phyloP scores from a whole-genome alignment of 1,139 yeast genomes.

The Magnusiomyces magnusii region DNA sequence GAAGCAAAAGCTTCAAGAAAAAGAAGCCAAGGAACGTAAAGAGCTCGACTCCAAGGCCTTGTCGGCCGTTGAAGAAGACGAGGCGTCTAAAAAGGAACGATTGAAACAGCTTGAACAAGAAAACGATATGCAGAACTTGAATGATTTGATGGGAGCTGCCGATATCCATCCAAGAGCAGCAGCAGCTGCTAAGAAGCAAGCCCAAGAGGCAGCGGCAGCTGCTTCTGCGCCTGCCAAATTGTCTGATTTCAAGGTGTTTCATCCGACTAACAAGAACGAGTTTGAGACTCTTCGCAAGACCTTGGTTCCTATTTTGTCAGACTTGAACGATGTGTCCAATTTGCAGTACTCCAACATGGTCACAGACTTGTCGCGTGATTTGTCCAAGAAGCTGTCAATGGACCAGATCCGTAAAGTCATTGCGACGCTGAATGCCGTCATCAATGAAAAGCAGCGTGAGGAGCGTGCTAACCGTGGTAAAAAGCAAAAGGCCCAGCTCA shows the following conservation, averaged over 20 bases:
- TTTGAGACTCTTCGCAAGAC: constrained; percentile 80
- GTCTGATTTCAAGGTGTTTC: constrained; percentile 46
- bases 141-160: constrained; percentile 79
- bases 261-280: constrained; percentile 70
- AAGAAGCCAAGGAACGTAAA: constrained; percentile 35
- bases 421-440: constrained; percentile 71
- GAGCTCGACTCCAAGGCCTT: constrained; percentile 35
- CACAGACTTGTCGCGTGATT: constrained; percentile 77
- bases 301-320: constrained; percentile 56
- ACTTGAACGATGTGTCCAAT: constrained; percentile 46
- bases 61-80: constrained; percentile 37
- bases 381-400: constrained; percentile 68
- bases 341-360: constrained; percentile 72
- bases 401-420: constrained; percentile 82
- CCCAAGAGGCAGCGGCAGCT: constrained; percentile 58
- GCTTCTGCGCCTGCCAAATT: constrained; percentile 31
- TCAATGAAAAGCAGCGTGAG: constrained; percentile 80
- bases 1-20: constrained; percentile 33
- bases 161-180: constrained; percentile 43
- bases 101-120: constrained; percentile 71
- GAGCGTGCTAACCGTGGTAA: constrained; percentile 97
- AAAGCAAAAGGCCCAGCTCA: constrained; percentile 80
- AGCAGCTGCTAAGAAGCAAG: constrained; percentile 39
- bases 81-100: constrained; percentile 53
- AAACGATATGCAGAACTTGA: constrained; percentile 86